These are phyloP conservation scores for Chenopodium quinoa DNA, from an alignment of 148 eudicot species.

Conservation along the genomic window DNA sequence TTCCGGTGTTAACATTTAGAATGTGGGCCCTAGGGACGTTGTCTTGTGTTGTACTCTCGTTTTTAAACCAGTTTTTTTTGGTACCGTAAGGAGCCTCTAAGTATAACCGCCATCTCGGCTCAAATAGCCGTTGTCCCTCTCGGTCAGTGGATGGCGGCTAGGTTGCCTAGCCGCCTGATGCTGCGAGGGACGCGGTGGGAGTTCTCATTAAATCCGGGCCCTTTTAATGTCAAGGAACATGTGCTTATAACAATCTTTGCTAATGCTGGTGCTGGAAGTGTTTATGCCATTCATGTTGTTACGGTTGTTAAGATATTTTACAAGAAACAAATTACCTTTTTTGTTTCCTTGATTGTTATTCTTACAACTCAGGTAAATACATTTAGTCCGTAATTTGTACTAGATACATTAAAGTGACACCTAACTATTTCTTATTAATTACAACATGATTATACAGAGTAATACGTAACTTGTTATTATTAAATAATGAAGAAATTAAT, in stretches of 20 bases:
- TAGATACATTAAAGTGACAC: too few relatives aligned
- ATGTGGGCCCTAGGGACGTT: constrained; percentile 86
- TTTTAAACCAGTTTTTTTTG: constrained; percentile 97
- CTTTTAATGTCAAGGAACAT: constrained; percentile 90
- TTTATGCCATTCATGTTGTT: constrained; percentile 84
- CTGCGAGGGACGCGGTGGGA: constrained; percentile 63
- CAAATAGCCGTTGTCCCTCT: constrained; percentile 92
- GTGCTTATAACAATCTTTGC: constrained; percentile 95
- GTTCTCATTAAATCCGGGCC: constrained; percentile 83
- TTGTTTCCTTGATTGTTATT: constrained; percentile 75
- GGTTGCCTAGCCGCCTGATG: constrained; percentile 49
- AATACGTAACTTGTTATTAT: too few relatives aligned
- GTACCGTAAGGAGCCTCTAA: constrained; percentile 77
- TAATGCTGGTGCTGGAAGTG: constrained; percentile 87
- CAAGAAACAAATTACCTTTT: constrained; percentile 70
- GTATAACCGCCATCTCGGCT: constrained; percentile 88
- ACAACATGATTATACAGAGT: too few relatives aligned
- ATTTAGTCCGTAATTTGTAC: too few relatives aligned
- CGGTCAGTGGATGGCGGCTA: constrained; percentile 82
- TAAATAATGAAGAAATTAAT: too few relatives aligned
- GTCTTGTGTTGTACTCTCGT: constrained; percentile 68
- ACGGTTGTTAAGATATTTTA: constrained; percentile 87
- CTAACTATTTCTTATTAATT: too few relatives aligned
- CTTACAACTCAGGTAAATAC: constrained; percentile 77
- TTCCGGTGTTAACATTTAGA: constrained; percentile 86